These are phyloP conservation scores for Alternaria atra DNA, from an alignment of 2,329 filamentous ascomycete genomes.

Conservation along the genomic window DNA sequence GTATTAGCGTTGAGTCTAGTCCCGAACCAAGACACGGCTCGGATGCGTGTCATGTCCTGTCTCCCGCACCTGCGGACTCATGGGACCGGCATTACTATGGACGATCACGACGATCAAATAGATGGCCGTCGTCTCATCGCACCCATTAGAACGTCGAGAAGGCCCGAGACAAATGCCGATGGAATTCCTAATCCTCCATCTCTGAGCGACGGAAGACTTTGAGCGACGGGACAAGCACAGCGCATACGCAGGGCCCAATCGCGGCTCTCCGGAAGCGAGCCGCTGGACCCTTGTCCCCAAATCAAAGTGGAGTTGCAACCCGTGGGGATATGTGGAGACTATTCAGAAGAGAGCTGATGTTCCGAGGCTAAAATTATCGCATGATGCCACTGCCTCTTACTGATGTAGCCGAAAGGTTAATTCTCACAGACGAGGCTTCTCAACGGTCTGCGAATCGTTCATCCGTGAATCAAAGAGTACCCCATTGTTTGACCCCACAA, in stretches of 20 bases:
- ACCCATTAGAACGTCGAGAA: not conserved
- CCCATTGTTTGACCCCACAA: not conserved
- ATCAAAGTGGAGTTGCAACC: not conserved
- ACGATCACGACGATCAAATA: not conserved
- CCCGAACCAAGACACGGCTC: not conserved
- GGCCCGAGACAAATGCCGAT: not conserved
- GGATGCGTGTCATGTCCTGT: constrained; percentile 3
- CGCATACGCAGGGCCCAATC: not conserved
- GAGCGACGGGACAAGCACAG: not conserved
- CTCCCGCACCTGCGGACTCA: constrained; percentile 2
- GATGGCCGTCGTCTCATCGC: not conserved
- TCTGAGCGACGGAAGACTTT: not conserved
- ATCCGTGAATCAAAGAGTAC: not conserved
- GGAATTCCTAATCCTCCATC: not conserved
- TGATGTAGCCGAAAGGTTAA: not conserved
- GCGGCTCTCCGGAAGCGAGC: constrained; percentile 5
- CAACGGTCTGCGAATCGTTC: not conserved
- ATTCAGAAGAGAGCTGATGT: not conserved
- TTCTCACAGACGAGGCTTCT: not conserved
- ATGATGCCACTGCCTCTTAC: not conserved
- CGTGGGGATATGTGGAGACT: not conserved
- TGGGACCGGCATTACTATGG: not conserved
- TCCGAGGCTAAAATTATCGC: not conserved
- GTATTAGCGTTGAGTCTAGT: not conserved
- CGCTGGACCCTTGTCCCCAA: constrained; percentile 1